These are phyloP conservation scores for Abortiporus biennis DNA, from an alignment of 1,284 basidiomycete species.

Conservation along the genomic window DNA sequence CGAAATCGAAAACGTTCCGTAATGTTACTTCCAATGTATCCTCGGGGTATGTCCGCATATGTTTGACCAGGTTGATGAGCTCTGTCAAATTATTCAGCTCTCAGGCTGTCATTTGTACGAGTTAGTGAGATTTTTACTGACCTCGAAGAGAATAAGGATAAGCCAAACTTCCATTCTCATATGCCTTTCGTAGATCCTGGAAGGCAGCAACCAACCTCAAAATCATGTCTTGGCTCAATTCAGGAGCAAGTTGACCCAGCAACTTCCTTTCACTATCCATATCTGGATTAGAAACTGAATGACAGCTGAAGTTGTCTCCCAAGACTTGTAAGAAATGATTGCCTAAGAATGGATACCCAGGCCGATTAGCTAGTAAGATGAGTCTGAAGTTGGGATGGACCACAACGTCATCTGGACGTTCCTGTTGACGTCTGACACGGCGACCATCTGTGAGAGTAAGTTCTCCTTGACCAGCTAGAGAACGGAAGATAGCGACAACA, in stretches of 20 bases:
- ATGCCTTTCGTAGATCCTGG: slow-evolving; percentile 52
- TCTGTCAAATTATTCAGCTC: slow-evolving; percentile 29
- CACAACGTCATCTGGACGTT: slow-evolving; percentile 46
- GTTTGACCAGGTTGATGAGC: slow-evolving; percentile 56
- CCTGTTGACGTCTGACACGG: slow-evolving; percentile 39
- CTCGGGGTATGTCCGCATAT: slow-evolving; percentile 52
- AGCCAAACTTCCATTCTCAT: slow-evolving; percentile 47
- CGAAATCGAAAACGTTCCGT: slow-evolving; percentile 64
- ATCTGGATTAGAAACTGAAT: slow-evolving; percentile 61
- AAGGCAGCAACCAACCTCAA: slow-evolving; percentile 54
- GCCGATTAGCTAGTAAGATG: slow-evolving; percentile 58
- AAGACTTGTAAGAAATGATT: slow-evolving; percentile 68
- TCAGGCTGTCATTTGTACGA: background rate
- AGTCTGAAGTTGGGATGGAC: slow-evolving; percentile 60
- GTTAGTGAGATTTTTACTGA: slow-evolving; percentile 15
- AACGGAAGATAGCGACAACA: slow-evolving; percentile 63
- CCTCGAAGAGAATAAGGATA: slow-evolving; percentile 66
- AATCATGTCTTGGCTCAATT: slow-evolving; percentile 46
- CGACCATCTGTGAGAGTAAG: slow-evolving; percentile 57
- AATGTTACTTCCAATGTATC: slow-evolving; percentile 50
- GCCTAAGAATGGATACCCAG: slow-evolving; percentile 70
- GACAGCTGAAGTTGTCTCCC: slow-evolving; percentile 62
- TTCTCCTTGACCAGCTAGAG: slow-evolving; percentile 57
- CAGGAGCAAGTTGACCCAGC: slow-evolving; percentile 54
- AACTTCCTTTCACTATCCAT: slow-evolving; percentile 53